Evolutionary conservation across 1,284 basidiomycete genomes (phyloP).

Genomic region (Puccinia horiana): DNA sequence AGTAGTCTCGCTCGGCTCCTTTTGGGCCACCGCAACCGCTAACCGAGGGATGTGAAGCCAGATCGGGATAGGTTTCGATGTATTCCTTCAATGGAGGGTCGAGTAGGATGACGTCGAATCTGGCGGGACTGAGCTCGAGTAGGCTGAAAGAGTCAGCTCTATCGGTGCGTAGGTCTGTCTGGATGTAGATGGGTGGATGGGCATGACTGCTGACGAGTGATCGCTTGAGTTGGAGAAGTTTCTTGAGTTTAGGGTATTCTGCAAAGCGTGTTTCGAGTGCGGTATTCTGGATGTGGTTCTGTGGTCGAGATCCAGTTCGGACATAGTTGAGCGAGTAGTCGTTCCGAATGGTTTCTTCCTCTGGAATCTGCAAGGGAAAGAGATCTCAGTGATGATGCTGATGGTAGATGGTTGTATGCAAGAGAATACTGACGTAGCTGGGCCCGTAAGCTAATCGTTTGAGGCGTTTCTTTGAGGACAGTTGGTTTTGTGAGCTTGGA

Average conservation of each 20-base stretch:
- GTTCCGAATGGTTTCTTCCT: constrained; percentile 91
- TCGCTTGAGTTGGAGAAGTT: constrained; percentile 76
- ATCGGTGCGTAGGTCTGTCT: constrained; percentile 54
- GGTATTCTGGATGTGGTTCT: constrained; percentile 84
- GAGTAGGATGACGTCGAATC: constrained; percentile 91
- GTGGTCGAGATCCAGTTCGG: constrained; percentile 82
- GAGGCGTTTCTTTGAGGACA: constrained; percentile 40
- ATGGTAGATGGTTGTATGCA: background rate
- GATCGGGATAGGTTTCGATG: constrained; percentile 63
- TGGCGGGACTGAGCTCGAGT: constrained; percentile 65
- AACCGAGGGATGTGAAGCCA: constrained; percentile 23
- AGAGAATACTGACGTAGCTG: constrained; percentile 64
- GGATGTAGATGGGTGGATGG: constrained; percentile 65
- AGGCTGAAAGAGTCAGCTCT: constrained; percentile 59
- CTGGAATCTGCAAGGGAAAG: constrained; percentile 61
- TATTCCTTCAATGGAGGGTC: constrained; percentile 73
- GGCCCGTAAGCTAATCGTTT: constrained; percentile 51
- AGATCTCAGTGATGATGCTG: background rate
- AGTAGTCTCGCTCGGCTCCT: constrained; percentile 56
- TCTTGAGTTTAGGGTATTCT: constrained; percentile 92
- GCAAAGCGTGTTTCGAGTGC: constrained; percentile 81
- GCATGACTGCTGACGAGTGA: constrained; percentile 54
- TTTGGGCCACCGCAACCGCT: constrained; percentile 9
- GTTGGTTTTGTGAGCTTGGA: too few species aligned
- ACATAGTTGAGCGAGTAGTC: constrained; percentile 91